Evolutionary conservation across 768 basidiomycete genomes (phyloP), one percentile per base, ranked within the genome.

Genomic region (Chalciporus pseudorubinellus): DNA sequence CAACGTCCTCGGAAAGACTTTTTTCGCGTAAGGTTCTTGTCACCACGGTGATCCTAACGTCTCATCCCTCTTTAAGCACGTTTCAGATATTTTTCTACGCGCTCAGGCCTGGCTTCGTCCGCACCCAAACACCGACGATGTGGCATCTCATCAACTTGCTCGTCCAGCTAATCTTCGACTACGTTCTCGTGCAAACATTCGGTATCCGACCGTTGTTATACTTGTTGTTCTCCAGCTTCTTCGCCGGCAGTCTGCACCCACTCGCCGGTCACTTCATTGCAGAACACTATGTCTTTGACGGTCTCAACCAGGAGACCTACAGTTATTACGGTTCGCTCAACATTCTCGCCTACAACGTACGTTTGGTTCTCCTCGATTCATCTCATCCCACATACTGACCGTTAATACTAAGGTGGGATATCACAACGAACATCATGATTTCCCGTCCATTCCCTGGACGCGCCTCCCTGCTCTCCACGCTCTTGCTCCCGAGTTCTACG

Each of bases 41-140:
- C 7, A 31, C 33, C 34, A 13, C 44, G 19, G 11, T 29, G 24
- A 52, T 7, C 2, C 50, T 19, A 21, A 38, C 20, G 2, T 2
- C 56, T 62, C 48, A 67, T 36, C 10, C 26, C 26, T 3, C n/a
- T 10, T 4, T 9, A 63, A 95, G 94, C 38, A 95, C 92, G 2
- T 99, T 98, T 74, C 97, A 99, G 73, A 92, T 99, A 52, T 70
- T 99, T 50, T 99, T 99, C 75, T 99, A 99, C 68, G 97, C 97
- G 39, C 78, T 99, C 50, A 88, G 97, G 29, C 97, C 97, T 1
- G 89, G 89, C 19, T 89, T 99, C 65, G 87, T 98, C 46, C 87
- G 93, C 40, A 74, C 82, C 6, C 95, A 98, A 62, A 81, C 70
- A 11, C 76, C 86, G 14, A 95, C 92, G 0, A 72, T 69, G 44